Percentiles rank a stretch among this genome's conserved stretches.
Conservation (phyloP, 345 rosid species). For the Psidium guajava region DNA sequence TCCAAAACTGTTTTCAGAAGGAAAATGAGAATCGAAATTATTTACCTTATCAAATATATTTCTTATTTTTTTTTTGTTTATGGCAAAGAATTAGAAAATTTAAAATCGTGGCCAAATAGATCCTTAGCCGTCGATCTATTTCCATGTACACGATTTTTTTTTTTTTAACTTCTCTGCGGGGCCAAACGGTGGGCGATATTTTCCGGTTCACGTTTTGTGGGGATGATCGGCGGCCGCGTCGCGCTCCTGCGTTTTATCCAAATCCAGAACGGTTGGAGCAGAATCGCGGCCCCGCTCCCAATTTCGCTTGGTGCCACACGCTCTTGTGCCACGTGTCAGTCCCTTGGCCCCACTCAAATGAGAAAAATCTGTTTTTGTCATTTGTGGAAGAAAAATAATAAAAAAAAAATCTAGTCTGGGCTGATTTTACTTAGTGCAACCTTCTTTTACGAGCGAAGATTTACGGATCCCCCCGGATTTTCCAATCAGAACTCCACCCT, state of each 20-base stretch:
- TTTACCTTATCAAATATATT: no score
- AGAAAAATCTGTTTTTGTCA: not conserved
- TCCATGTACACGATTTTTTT: no score
- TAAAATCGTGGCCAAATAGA: no score
- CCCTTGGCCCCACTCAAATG: not conserved
- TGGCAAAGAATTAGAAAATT: no score
- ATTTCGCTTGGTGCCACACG: not conserved
- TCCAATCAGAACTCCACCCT: no score
- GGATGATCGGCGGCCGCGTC: not conserved
- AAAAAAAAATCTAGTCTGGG: accelerated
- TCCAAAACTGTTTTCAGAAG: no score
- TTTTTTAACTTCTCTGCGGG: not conserved
- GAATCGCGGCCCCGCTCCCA: not conserved
- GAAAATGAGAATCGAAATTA: no score
- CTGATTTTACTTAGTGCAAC: not conserved
- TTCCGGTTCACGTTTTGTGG: not conserved
- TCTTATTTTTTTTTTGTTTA: no score
- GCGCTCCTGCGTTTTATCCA: not conserved
- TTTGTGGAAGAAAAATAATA: not conserved
- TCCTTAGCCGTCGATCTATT: no score
- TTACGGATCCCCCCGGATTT: no score
- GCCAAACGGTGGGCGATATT: not conserved
- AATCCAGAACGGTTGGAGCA: not conserved
- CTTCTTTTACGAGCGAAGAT: no score
- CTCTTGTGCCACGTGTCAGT: not conserved